Evolutionary conservation across 352 stramenopile genomes (phyloP), one percentile per base, ranked within the genome.

Genomic region (Globisporangium radiosum): DNA sequence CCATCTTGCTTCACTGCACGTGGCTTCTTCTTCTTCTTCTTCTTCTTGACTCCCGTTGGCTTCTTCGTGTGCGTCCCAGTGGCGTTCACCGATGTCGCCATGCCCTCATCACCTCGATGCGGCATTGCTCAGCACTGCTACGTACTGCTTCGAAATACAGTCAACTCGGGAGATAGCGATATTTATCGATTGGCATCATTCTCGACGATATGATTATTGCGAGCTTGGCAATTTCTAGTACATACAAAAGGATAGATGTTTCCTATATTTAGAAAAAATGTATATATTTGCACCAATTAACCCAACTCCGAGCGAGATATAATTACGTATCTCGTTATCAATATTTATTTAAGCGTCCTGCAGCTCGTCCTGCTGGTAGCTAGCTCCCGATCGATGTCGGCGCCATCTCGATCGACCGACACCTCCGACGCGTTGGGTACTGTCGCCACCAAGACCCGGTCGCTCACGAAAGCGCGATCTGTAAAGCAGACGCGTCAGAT

Each of bases 21-120:
- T 8, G 63, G 44, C 51, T 72, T 73, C 43, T 72, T 65, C 38
- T 60, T 64, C 38, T 42, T 52, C n/a, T 19, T 19, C 19, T 57
- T 59, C 19, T 63, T 59, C 44, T 60, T 33, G 25, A 33, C 25
- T 33, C 25, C 25, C 25, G 25, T 33, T 33, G 25, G 25, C 25
- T 33, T 65, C 36, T 52, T 54, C 38, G 45, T 52, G 10, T 11
- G 45, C 25, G 13, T 54, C 15, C 11, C 39, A 37, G 40, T 17
- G 25, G 11, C 5, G 17, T 7, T 45, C 17, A 8, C 40, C 11
- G 45, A 14, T 25, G 45, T 10, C n/a, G 45, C 6, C 45, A 11
- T n/a, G 15, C 4, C 45, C 17, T 50, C 45, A 10, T 50, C 17
- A 5, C 25, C 45, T 50, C 45, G 45, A 8, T 33, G 45, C 25